Evolutionary conservation across 2,329 filamentous ascomycete species (phyloP), one percentile per base, ranked within the genome.

Genomic region (Dactylella cylindrospora): DNA sequence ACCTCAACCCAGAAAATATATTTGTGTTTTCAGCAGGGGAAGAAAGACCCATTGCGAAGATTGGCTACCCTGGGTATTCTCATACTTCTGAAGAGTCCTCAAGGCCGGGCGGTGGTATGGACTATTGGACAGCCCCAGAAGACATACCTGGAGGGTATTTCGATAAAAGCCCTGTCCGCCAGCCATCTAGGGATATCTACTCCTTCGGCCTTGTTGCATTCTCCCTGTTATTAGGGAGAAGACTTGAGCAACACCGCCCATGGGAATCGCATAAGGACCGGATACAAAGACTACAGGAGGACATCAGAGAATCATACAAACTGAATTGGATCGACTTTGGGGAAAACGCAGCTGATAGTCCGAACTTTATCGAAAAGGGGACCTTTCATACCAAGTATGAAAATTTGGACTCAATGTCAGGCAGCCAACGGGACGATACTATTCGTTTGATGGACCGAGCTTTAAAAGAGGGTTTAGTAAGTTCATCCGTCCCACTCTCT

Each of bases 1-100:
- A 44, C 32, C 13, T 44, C 15, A 44, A 44, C 17, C 40, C 40
- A 10, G 40, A 44, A 9, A 44, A 44, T 44, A 44, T 44, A 23
- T 28, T 44, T 9, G 12, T 44, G 5, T 44, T 44, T 26, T 19
- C 15, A 17, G 28, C n/a, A n/a, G n/a, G n/a, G n/a, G 12, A 4
- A 3, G 26, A 44, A 13, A 28, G 40, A 20, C 3, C 10, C 13
- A 12, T 44, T 12, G 26, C 40, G 9, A 44, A 44, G 13, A 10
- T 44, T 20, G 29, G 25, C n/a, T 23, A 44, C 22, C 32, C 32
- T 44, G 40, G 40, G 15, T n/a, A n/a, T n/a, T n/a, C n/a, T 15
- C 26, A 31, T 23, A 44, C 13, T 17, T 31, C n/a, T 22, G 22
- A n/a, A n/a, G n/a, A 26, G 22, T n/a, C n/a, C n/a, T n/a, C n/a